phyloP scores from a whole-genome alignment of 768 basidiomycete species.

The Chlorophyllum brunneum region DNA sequence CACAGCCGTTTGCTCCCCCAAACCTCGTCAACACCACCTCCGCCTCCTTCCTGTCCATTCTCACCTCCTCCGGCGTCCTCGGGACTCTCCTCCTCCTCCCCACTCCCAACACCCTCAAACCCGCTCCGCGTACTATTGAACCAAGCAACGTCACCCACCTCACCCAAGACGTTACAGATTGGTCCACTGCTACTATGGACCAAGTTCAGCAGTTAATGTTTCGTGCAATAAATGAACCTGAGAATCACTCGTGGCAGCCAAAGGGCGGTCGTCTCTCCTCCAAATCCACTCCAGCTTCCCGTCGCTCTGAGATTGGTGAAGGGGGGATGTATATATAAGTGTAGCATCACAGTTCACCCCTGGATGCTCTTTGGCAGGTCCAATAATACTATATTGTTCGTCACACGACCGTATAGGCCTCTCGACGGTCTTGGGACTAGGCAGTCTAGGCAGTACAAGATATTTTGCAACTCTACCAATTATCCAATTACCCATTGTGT shows the following conservation, averaged over 20 bases:
- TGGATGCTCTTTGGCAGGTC: too few species aligned
- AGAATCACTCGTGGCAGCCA: conserved; percentile 16
- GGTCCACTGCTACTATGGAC: conserved; percentile 31
- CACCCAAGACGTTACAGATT: conserved; percentile 29
- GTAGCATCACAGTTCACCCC: too few species aligned
- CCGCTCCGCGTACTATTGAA: conserved; percentile 36
- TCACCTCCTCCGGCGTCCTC: conserved; percentile 18
- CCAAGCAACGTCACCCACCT: conserved; percentile 29
- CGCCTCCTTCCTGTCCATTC: conserved; percentile 46
- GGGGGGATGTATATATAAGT: conserved; percentile 49
- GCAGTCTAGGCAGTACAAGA: too few species aligned
- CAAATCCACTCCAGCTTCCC: not conserved
- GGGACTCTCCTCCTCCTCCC: conserved; percentile 46
- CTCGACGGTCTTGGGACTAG: too few species aligned
- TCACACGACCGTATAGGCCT: too few species aligned
- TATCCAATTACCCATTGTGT: too few species aligned
- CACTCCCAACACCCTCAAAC: conserved; percentile 36
- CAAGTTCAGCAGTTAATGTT: conserved; percentile 34
- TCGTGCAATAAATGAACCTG: conserved; percentile 25
- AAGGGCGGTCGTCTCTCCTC: conserved; percentile 1
- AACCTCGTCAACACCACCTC: conserved; percentile 54
- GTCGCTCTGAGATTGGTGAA: conserved; percentile 35
- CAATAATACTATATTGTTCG: too few species aligned
- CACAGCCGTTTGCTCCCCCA: conserved; percentile 45
- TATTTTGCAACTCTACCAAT: too few species aligned